These are phyloP conservation scores for Sodiomyces alkalinus DNA, from an alignment of 2,329 filamentous ascomycete genomes.

Conservation along the genomic window DNA sequence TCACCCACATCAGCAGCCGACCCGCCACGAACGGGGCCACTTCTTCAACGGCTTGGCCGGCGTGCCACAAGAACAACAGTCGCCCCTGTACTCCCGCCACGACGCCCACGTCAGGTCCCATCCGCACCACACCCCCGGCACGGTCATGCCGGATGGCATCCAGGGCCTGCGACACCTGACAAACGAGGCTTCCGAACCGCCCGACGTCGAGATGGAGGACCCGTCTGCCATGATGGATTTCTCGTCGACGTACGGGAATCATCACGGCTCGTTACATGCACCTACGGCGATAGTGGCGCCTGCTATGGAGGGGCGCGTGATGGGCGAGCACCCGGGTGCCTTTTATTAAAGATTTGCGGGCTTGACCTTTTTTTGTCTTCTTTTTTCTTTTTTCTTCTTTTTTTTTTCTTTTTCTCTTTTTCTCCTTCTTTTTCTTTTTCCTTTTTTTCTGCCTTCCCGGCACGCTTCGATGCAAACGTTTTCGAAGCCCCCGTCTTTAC, in stretches of 20 bases:
- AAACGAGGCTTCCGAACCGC: slow-evolving; percentile 12
- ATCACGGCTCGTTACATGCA: background rate
- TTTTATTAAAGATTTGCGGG: slow-evolving; percentile 1
- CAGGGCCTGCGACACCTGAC: slow-evolving; percentile 19
- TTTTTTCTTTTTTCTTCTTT: background rate
- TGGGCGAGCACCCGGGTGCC: slow-evolving; percentile 2
- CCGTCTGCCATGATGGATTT: slow-evolving; percentile 15
- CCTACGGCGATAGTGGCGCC: background rate
- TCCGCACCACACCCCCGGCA: slow-evolving; percentile 12
- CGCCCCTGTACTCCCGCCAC: slow-evolving; percentile 6
- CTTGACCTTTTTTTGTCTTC: background rate
- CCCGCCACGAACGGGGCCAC: slow-evolving; percentile 5
- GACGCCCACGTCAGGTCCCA: slow-evolving; percentile 2
- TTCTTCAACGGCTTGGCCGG: slow-evolving; percentile 7
- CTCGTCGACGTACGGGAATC: slow-evolving; percentile 5
- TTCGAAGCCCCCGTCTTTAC: too few species aligned
- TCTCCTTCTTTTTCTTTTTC: background rate
- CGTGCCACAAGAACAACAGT: slow-evolving; percentile 3
- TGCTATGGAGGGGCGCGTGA: background rate
- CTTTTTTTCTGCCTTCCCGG: too few species aligned
- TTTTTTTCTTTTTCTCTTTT: background rate
- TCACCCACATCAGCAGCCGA: slow-evolving; percentile 3
- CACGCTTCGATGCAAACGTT: too few species aligned
- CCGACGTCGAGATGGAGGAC: slow-evolving; percentile 20
- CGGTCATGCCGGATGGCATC: slow-evolving; percentile 22